Evolutionary conservation across 1,284 basidiomycete genomes (phyloP), one percentile per base, ranked within the genome.

Genomic region (Microbotryum lychnidis-dioicae): DNA sequence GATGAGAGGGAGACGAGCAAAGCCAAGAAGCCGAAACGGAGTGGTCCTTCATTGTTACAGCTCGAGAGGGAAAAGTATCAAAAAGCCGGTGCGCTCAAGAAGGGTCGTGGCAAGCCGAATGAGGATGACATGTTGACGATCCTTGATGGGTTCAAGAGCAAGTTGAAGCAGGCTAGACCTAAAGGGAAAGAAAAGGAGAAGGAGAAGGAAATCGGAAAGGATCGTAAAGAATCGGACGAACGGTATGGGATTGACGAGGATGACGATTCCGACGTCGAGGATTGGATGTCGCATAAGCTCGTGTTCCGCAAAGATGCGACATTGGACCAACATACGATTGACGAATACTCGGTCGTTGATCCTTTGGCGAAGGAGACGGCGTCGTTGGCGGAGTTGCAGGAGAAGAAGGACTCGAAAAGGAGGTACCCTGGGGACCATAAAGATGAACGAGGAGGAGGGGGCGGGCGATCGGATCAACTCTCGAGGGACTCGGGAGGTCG

Each of bases 291-390:
- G 4, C 71, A 72, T 59, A 60, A 63, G 27, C 67, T 72, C 56
- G 63, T 61, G 29, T 72, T 72, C 61, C 57, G 71, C 37, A 72
- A 72, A 50, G 71, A 72, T 54, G 71, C 70, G 4, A 72, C 71
- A 0, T 57, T 66, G 42, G 68, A 69, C 50, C 65, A 57, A 8
- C 67, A 58, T 60, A 50, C 49, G 6, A 54, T 62, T 56, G 67
- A 68, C 62, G 67, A 66, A 48, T 68, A 68, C 60, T 55, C 62
- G 12, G 60, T 65, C 5, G 49, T 58, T 51, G 67, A 68, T 29
- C 67, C 67, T 14, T 59, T 68, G 49, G 49, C 65, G 20, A 68
- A 68, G 55, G 62, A 57, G 25, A 29, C 42, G 10, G 44, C 49
- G 16, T 61, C 64, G 18, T 57, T 68, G 49, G 62, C 59, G 45